Base-by-base conservation (phyloP, 1,139 yeast species). In the Taphrina pruni region DNA sequence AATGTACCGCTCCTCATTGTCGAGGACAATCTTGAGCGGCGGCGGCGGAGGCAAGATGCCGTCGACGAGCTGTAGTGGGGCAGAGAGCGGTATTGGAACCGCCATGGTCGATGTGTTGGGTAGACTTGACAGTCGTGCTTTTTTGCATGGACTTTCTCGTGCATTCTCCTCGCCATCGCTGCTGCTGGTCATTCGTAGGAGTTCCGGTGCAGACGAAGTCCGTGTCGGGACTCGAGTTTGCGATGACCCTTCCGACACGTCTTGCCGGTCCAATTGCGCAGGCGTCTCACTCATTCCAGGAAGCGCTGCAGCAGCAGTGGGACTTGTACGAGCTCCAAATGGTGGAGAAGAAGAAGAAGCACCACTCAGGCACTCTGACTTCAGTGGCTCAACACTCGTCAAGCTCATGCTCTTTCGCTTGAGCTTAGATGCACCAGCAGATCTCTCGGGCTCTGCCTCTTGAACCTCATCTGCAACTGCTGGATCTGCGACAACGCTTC, bases 11-110 rank as follows among this genome's bases (percentile, higher is more conserved):
- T 54, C 43, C 21, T 54, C 21, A 20, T 36, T 26, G 43, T 17
- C 35, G 45, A 54, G 26, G 11, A 35, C 43, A 36, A 38, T 17
- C 26, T 17, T 17, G 21, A 36, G 11, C 20, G 58, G 58, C 8
- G 43, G 11, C 20, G 58, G 58, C 8, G 43, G 58, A 6, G 58
- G 58, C 43, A 54, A 17, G 11, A 54, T 36, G 12, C 58, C 58
- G 17, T 54, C 58, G 20, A 54, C 58, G 43, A 54, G 58, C n/a
- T 54, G 26, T 12, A 54, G 43, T 54, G 35, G 41, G 12, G 43
- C 58, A 6, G 41, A 8, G 45, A 20, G 21, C 12, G 58, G 26
- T 17, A 26, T 20, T n/a, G 58, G 26, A 2, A 26, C 43, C 2
- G 41, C 20, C 41, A 54, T 54, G 11, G 58, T 36, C 26, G 55